phyloP scores from a whole-genome alignment of 306 rosid genomes.

The Myrica gale region DNA sequence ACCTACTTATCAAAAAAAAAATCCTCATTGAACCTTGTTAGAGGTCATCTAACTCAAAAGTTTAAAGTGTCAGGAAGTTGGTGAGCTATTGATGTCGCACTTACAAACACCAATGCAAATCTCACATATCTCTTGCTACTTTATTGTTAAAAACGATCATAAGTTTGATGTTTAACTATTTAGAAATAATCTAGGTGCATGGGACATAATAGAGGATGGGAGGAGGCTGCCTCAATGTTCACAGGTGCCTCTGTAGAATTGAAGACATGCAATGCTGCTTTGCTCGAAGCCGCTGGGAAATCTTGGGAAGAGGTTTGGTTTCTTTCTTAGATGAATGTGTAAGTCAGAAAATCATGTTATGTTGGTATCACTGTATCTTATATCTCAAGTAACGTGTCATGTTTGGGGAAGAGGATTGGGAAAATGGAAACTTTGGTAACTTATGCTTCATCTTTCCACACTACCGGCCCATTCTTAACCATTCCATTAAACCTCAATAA shows the following conservation, averaged over 20 bases:
- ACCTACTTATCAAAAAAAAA: no score
- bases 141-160: background rate
- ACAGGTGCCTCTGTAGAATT: slow-evolving; percentile 80
- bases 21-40: background rate
- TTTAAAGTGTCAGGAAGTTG: background rate
- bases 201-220: slow-evolving; percentile 99
- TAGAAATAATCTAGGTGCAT: slow-evolving; percentile 69
- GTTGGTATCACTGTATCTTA: background rate
- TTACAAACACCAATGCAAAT: background rate
- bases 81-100: background rate
- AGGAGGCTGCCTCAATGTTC: slow-evolving; percentile 96
- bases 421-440: no score
- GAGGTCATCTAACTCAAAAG: background rate
- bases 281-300: slow-evolving; percentile 82
- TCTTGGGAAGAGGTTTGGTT: slow-evolving; percentile 86
- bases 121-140: background rate
- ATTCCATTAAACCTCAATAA: background rate
- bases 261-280: slow-evolving; percentile 89
- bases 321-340: slow-evolving; percentile 18
- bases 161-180: slow-evolving; percentile 28
- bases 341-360: background rate
- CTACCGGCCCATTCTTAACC: background rate
- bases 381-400: no score
- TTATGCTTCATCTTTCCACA: no score
- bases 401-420: no score